These are phyloP conservation scores for Salisapilia sapeloensis DNA, from an alignment of 352 stramenopile species.

Conservation along the genomic window DNA sequence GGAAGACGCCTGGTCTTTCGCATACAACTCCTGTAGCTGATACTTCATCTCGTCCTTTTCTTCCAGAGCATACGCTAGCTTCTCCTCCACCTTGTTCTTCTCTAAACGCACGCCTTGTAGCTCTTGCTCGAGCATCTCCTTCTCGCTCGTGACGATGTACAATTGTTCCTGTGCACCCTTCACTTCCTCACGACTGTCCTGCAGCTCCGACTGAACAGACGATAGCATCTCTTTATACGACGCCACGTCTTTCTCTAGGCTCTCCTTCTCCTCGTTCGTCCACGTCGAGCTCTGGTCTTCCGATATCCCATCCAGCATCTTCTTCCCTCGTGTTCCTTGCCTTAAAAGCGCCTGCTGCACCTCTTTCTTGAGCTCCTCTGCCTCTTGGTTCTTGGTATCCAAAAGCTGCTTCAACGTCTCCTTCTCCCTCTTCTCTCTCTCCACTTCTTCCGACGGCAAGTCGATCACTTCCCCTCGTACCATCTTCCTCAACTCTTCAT, in stretches of 20 bases:
- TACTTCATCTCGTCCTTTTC: conserved; percentile 14
- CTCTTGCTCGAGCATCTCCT: conserved; percentile 17
- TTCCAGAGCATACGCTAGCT: conserved; percentile 12
- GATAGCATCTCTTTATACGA: conserved; percentile 47
- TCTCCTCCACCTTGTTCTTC: conserved; percentile 12
- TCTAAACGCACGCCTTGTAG: conserved; percentile 9
- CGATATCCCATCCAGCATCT: conserved; percentile 3
- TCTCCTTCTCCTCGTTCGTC: conserved; percentile 15
- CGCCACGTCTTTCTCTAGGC: conserved; percentile 35
- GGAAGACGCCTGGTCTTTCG: conserved; percentile 5
- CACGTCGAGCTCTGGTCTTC: conserved; percentile 14
- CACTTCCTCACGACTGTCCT: conserved; percentile 18
- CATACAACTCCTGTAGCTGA: conserved; percentile 12
- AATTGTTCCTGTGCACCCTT: conserved; percentile 44
- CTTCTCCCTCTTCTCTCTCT: conserved; percentile 5
- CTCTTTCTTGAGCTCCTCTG: conserved; percentile 9
- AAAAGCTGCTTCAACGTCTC: conserved; percentile 3
- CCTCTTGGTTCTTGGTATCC: conserved; percentile 5
- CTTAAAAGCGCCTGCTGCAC: conserved; percentile 3
- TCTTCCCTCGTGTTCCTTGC: conserved; percentile 1
- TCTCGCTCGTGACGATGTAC: conserved; percentile 17
- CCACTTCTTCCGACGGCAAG: conserved; percentile 4
- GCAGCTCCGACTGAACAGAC: conserved; percentile 34
- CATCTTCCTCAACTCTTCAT: conserved; percentile 2
- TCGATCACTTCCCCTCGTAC: conserved; percentile 3